Conservation (phyloP, 2,329 filamentous ascomycete species). For the Gnomoniopsis sp. region DNA sequence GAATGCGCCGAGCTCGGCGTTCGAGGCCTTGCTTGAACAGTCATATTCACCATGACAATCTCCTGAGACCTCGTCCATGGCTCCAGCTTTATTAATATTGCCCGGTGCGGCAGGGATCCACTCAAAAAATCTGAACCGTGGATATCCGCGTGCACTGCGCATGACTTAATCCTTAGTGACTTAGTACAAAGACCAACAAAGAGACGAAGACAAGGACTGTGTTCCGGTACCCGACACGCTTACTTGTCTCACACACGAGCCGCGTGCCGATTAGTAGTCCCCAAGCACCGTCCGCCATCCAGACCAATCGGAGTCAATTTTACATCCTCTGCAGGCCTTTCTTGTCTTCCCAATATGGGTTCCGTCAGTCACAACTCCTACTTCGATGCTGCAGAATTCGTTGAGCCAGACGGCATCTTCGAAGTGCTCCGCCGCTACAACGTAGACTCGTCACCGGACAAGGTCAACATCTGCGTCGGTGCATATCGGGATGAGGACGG, state of each 20-base stretch:
- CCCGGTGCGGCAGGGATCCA: background rate
- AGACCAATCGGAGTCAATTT: background rate
- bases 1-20: background rate
- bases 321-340: background rate
- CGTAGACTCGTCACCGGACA: conserved; percentile 26
- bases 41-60: background rate
- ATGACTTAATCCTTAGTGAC: background rate
- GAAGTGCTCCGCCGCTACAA: conserved; percentile 23
- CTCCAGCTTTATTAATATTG: background rate
- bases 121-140: conserved; percentile 3
- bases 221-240: background rate
- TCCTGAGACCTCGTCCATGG: background rate
- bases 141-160: conserved; percentile 2
- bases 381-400: conserved; percentile 13
- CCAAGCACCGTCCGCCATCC: background rate
- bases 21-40: background rate
- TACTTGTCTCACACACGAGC: background rate
- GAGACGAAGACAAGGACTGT: background rate
- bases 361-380: conserved; percentile 8
- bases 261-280: too few relatives aligned
- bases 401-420: conserved; percentile 18
- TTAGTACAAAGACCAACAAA: too few relatives aligned
- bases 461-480: conserved; percentile 37
- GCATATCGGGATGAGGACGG: conserved; percentile 36
- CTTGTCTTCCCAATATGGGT: conserved; percentile 1